Base-by-base conservation (phyloP, 306 rosid species). In the Canavalia gladiata region DNA sequence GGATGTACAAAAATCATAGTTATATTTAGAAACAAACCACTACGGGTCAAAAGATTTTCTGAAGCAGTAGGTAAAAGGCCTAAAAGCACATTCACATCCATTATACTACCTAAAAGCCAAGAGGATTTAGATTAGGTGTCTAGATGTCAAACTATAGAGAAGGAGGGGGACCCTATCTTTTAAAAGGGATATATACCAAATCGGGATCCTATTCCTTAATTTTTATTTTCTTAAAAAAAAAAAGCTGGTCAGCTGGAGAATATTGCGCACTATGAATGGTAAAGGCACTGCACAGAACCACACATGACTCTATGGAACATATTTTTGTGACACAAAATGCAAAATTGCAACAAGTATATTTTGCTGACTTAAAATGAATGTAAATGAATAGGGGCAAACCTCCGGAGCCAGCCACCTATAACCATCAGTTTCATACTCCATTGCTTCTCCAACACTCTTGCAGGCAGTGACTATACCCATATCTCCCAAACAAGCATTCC, bases 401-500 rank as follows among this genome's bases (percentile, higher is more conserved):
- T 95, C 99, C 0, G 98, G 98, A 86, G 99, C 99, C 35, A 95
- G 89, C 99, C 98, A 95, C 41, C 94, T 87, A 68, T 90, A 95
- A 62, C 99, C 99, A 86, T 95, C 98, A 47, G 96, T 95, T 89
- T 95, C 99, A 37, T 93, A 95, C 84, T 95, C 98, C 85, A 82
- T 87, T 77, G 90, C 97, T 73, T 95, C 98, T 1, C 97, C 97
- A 81, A 82, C 86, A 81, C 88, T 87, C 69, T 91, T 87, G 90
- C 99, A 93, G 41, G 94, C 97, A 72, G 96, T 87, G 56, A 95
- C 89, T 3, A 95, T 81, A 51, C 99, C 99, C 90, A 93, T 88
- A 78, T 95, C 97, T 41, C 96, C 98, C 78, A 95, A 87, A 90
- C 94, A 91, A 79, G 94, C 93, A 87, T 93, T 95, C 4, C 99